Evolutionary conservation across 108 stramenopile genomes (phyloP).

Genomic region (Stephanodiscus triporus): DNA sequence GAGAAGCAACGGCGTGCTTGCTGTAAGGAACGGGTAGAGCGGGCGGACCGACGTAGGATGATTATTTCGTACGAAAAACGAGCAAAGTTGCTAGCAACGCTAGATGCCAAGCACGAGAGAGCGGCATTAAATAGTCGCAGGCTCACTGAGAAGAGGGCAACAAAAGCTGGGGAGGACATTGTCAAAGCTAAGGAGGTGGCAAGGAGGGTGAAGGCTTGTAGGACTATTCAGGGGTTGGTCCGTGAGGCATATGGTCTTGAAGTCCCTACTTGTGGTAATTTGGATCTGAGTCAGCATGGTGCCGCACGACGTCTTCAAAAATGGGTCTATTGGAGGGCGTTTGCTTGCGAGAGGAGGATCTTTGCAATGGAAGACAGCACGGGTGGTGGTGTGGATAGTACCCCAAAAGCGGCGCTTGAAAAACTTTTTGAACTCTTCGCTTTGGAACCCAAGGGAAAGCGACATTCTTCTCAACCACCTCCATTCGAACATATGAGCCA

Average conservation of each 20-base stretch:
- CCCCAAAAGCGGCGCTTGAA: constrained; percentile 3
- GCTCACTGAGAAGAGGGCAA: constrained; percentile 19
- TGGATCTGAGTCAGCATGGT: constrained; percentile 25
- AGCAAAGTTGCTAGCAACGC: constrained; percentile 12
- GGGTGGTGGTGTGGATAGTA: background rate
- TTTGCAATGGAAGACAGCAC: no score
- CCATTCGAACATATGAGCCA: constrained; percentile 25
- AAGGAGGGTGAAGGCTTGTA: constrained; percentile 27
- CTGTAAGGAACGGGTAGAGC: constrained; percentile 31
- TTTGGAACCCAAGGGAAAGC: background rate
- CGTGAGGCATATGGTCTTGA: constrained; percentile 20
- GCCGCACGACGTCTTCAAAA: constrained; percentile 29
- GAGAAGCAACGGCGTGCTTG: constrained; percentile 37
- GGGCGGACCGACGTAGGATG: constrained; percentile 28
- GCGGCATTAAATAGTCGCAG: constrained; percentile 9
- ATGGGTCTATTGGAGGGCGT: constrained; percentile 26
- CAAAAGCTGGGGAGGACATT: constrained; percentile 34
- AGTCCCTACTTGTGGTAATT: background rate
- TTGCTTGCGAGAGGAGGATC: constrained; percentile 16
- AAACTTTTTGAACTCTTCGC: constrained; percentile 18
- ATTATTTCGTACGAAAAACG: constrained; percentile 29
- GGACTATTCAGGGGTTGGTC: constrained; percentile 22
- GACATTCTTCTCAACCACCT: background rate
- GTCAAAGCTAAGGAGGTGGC: constrained; percentile 33
- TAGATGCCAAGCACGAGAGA: constrained; percentile 36